These are phyloP conservation scores for Chlorella vulgaris DNA, from an alignment of 139 green algal species.

Conservation along the genomic window DNA sequence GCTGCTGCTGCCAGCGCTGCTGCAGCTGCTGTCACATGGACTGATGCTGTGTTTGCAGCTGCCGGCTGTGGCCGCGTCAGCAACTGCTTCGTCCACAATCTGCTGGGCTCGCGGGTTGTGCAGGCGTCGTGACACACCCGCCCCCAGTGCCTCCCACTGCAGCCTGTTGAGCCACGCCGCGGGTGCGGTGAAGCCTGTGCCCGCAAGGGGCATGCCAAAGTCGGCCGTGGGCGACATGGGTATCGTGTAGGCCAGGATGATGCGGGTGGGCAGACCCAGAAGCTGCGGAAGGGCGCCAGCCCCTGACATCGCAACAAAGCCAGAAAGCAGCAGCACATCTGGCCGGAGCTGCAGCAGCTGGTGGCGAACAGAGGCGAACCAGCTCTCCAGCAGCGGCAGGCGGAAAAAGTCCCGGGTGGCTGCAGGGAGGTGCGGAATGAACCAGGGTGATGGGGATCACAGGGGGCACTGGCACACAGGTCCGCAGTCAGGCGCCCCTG, in stretches of 20 bases:
- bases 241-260: conserved; percentile 16
- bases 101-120: not conserved
- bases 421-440: not conserved
- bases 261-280: conserved; percentile 6
- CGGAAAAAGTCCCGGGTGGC: conserved; percentile 15
- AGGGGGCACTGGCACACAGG: not conserved
- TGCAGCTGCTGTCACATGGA: not conserved
- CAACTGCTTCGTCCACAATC: not conserved
- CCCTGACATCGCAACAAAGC: conserved; percentile 6
- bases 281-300: not conserved
- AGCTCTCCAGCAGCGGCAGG: conserved; percentile 15
- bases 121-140: not conserved
- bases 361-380: conserved; percentile 1
- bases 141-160: conserved; percentile 7
- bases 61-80: not conserved
- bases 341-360: conserved; percentile 32
- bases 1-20: not conserved
- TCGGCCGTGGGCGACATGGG: conserved; percentile 8
- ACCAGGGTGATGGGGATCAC: not conserved
- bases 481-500: not conserved
- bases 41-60: not conserved
- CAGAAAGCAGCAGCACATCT: conserved; percentile 28
- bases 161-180: conserved; percentile 14
- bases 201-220: conserved; percentile 20
- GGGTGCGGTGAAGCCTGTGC: conserved; percentile 20